Conservation (phyloP, 2,329 filamentous ascomycete genomes). For the Penicillium vulpinum region DNA sequence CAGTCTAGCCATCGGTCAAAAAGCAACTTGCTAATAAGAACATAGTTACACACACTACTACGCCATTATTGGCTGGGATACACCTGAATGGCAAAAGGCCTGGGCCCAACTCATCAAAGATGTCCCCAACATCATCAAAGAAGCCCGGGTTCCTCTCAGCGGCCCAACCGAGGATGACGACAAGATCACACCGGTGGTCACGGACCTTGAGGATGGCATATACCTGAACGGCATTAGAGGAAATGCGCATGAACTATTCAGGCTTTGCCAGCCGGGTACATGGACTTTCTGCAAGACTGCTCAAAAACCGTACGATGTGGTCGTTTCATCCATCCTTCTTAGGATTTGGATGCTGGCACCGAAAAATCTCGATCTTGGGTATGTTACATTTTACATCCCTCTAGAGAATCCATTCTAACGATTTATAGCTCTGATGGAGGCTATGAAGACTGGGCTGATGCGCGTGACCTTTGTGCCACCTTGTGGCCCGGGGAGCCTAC, state of each 20-base stretch:
- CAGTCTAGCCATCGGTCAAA: background rate
- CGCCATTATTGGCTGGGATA: conserved; percentile 8
- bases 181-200: background rate
- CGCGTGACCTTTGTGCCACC: background rate
- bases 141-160: background rate
- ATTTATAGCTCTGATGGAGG: conserved; percentile 8
- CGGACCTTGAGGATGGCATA: conserved; percentile 9
- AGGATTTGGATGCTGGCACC: conserved; percentile 20
- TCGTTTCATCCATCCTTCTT: conserved; percentile 20
- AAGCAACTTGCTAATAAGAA: background rate
- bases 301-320: conserved; percentile 19
- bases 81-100: conserved; percentile 13
- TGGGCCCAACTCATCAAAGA: conserved; percentile 20
- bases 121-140: conserved; percentile 9
- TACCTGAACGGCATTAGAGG: conserved; percentile 11
- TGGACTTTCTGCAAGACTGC: conserved; percentile 17
- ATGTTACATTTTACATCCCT: background rate
- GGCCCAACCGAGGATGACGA: background rate
- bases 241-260: conserved; percentile 8
- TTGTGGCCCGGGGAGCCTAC: conserved; percentile 5
- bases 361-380: background rate
- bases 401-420: background rate
- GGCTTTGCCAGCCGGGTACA: background rate
- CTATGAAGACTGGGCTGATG: conserved; percentile 4
- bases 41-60: conserved; percentile 23